Evolutionary conservation across 2,329 filamentous ascomycete species (phyloP), one percentile per base, ranked within the genome.

Genomic region (Botrytis elliptica): DNA sequence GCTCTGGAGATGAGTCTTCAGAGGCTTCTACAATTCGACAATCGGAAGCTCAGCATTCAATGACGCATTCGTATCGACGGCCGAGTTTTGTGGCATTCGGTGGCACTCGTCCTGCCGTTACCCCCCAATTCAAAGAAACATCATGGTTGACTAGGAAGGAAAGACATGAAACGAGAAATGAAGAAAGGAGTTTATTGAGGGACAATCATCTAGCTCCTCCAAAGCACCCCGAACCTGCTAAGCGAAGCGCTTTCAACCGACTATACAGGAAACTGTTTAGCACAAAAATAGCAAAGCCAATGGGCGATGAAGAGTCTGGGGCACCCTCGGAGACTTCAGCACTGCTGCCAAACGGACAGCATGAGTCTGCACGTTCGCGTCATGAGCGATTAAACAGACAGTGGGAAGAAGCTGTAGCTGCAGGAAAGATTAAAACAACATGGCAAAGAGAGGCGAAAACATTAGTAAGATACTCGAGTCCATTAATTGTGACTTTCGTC

Each of bases 391-490:
- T 95, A 69, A 89, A 92, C 77, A 87, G 90, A 78, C 91, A 93
- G 80, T 97, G 94, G 94, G 91, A 95, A 75, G 92, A 94, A 75
- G 95, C 95, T 0, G 92, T 98, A 18, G 88, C 89, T 0, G 88
- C 92, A 0, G 94, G 94, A 18, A 88, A 90, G 80, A 95, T 98
- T 77, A 91, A 91, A 71, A 98, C 95, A 7, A 97, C 94, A 8
- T 98, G 95, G 94, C 91, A 92, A 82, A 90, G 95, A 75, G 95
- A 98, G 85, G 87, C 92, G 60, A 94, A 95, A 84, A 94, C 94
- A 1, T 87, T 98, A 59, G 84, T 87, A 44, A 86, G 87, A 75
- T 95, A 95, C 81, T 91, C 92, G 3, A 85, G 86, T 44, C 92
- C 92, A 1, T 84, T 95, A 69, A 88, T 94, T 74, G 79, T 91